Conservation (phyloP, 148 eudicot genomes). For the Amaranthus cruentus region DNA sequence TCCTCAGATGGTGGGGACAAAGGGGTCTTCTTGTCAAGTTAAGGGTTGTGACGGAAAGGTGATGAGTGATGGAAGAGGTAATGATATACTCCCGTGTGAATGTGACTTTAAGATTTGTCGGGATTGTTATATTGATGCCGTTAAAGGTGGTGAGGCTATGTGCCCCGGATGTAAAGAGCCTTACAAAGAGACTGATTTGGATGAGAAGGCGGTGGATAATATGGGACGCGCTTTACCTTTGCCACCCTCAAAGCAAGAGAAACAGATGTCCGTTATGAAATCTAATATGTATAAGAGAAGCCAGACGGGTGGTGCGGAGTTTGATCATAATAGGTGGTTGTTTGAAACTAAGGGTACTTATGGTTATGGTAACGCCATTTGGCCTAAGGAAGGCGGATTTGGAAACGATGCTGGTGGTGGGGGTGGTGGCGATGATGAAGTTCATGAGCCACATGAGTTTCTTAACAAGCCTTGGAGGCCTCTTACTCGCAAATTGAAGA, state of each 20-base stretch:
- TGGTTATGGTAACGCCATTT: slow-evolving; percentile 95
- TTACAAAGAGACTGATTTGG: slow-evolving; percentile 70
- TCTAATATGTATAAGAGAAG: slow-evolving; percentile 57
- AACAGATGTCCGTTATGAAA: slow-evolving; percentile 83
- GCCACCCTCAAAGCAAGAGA: slow-evolving; percentile 70
- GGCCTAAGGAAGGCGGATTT: slow-evolving; percentile 71
- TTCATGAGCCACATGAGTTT: slow-evolving; percentile 48
- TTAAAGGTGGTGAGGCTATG: slow-evolving; percentile 67
- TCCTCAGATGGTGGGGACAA: slow-evolving; percentile 95
- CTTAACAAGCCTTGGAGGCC: slow-evolving; percentile 94
- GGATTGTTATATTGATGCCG: slow-evolving; percentile 83
- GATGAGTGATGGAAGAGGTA: slow-evolving; percentile 85
- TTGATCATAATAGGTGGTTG: slow-evolving; percentile 92
- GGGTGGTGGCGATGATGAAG: slow-evolving; percentile 15
- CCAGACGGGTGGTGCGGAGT: slow-evolving; percentile 53
- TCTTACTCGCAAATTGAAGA: slow-evolving; percentile 84
- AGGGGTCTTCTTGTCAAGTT: slow-evolving; percentile 77
- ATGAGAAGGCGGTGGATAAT: slow-evolving; percentile 46
- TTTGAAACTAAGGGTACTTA: slow-evolving; percentile 96
- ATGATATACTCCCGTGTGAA: slow-evolving; percentile 92
- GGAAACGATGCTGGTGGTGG: slow-evolving; percentile 40
- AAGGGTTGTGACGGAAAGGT: slow-evolving; percentile 92
- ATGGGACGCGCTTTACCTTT: slow-evolving; percentile 41
- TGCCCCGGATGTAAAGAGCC: slow-evolving; percentile 94
- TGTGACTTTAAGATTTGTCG: slow-evolving; percentile 95